phyloP scores from a whole-genome alignment of 805 yeast genomes.

The Sugiyamaella lignohabitans region DNA sequence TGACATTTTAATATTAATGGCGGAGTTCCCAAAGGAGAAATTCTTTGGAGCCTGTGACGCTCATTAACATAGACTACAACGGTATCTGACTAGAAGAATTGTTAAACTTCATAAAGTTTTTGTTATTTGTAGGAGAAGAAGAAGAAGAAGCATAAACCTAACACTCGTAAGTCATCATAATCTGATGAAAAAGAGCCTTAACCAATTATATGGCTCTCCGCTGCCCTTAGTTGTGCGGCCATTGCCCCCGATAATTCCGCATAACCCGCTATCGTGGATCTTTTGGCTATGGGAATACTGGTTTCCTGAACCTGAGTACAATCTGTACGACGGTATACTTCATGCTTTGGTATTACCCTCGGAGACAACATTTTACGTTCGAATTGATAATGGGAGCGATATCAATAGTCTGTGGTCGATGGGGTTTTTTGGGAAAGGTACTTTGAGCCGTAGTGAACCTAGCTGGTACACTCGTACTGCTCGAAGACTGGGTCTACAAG shows the following conservation, averaged over 20 bases:
- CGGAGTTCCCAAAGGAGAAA: constrained; percentile 16
- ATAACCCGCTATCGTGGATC: constrained; percentile 64
- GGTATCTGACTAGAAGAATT: constrained; percentile 61
- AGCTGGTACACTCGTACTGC: constrained; percentile 72
- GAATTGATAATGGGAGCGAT: constrained; percentile 31
- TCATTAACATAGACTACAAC: constrained; percentile 83
- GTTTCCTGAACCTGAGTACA: constrained; percentile 9
- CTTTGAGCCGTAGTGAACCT: constrained; percentile 84
- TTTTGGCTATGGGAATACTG: constrained; percentile 35
- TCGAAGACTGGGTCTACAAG: constrained; percentile 46
- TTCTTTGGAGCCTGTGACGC: constrained; percentile 15
- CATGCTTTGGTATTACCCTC: not conserved
- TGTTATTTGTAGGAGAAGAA: not conserved
- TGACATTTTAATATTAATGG: constrained; percentile 5
- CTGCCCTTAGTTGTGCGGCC: constrained; percentile 49
- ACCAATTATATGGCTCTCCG: constrained; percentile 40
- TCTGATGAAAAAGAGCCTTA: constrained; percentile 17
- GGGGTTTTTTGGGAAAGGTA: constrained; percentile 95
- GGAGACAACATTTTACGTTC: constrained; percentile 30
- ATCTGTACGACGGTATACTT: constrained; percentile 16
- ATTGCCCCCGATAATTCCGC: constrained; percentile 50
- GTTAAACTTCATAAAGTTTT: constrained; percentile 13
- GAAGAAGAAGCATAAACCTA: not conserved
- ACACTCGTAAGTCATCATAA: not conserved
- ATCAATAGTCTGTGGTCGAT: constrained; percentile 64